Percentiles rank a stretch among this genome's conserved stretches.
These are phyloP conservation scores for Trametes polyzona DNA, from an alignment of 1,284 basidiomycete species.

Conservation along the genomic window DNA sequence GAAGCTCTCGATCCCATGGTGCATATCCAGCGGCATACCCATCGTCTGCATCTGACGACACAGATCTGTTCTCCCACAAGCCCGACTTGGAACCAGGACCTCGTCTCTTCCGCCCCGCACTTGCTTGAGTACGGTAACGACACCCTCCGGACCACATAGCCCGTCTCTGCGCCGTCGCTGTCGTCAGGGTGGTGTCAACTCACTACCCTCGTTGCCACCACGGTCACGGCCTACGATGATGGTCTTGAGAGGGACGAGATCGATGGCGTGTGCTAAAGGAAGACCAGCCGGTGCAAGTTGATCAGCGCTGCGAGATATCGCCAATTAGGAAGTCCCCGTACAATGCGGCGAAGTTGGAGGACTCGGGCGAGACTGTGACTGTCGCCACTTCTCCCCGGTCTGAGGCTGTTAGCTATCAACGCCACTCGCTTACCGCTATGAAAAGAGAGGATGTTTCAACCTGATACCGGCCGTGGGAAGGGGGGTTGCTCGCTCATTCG, in stretches of 20 bases:
- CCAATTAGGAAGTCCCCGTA: too few relatives aligned
- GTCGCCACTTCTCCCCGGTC: too few relatives aligned
- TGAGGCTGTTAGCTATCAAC: too few relatives aligned
- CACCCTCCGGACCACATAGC: slow-evolving; percentile 16
- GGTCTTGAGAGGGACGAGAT: slow-evolving; percentile 20
- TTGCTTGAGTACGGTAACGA: too few relatives aligned
- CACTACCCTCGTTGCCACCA: slow-evolving; percentile 31
- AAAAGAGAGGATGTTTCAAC: too few relatives aligned
- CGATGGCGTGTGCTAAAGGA: slow-evolving; percentile 30
- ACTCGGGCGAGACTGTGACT: too few relatives aligned
- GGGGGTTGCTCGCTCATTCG: too few relatives aligned
- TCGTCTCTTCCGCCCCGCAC: background rate
- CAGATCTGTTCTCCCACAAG: background rate
- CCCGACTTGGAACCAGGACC: too few relatives aligned
- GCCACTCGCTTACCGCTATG: too few relatives aligned
- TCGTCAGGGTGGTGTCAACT: slow-evolving; percentile 32
- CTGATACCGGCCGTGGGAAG: too few relatives aligned
- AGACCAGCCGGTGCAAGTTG: slow-evolving; percentile 36
- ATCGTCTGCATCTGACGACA: slow-evolving; percentile 17
- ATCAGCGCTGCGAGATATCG: slow-evolving; percentile 33
- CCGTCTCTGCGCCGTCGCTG: slow-evolving; percentile 30
- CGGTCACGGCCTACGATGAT: slow-evolving; percentile 1
- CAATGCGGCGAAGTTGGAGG: too few relatives aligned
- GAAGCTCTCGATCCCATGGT: slow-evolving; percentile 23
- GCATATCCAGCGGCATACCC: slow-evolving; percentile 29